These are phyloP conservation scores for Flaveria bidentis DNA, from an alignment of 129 eudicot species.

Conservation along the genomic window DNA sequence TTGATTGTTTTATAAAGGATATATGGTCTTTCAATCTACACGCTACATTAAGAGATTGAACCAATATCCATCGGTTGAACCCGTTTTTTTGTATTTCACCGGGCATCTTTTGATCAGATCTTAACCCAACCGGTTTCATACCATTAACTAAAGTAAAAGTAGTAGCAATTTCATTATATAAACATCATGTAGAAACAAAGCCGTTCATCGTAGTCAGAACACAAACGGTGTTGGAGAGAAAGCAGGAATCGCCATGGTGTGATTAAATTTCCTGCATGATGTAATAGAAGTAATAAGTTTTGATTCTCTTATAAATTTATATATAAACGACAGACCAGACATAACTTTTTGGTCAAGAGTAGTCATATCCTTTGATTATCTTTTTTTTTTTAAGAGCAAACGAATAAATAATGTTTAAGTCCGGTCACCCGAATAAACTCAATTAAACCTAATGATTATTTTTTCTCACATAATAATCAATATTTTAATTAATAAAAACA, in stretches of 20 bases:
- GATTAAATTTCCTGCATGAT: conserved; percentile 35
- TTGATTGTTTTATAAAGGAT: not conserved
- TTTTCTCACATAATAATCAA: too few species aligned
- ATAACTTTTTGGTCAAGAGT: too few species aligned
- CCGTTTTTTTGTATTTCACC: not conserved
- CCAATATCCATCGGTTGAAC: not conserved
- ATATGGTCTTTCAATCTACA: not conserved
- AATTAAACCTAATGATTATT: too few species aligned
- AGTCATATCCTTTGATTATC: too few species aligned
- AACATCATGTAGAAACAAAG: conserved; percentile 13
- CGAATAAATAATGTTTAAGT: too few species aligned
- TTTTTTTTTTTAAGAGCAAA: too few species aligned
- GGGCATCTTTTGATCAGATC: not conserved
- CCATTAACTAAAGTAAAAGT: not conserved
- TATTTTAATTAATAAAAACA: too few species aligned
- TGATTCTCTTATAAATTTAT: too few species aligned
- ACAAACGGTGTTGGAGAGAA: conserved; percentile 43
- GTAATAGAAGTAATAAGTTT: conserved; percentile 3
- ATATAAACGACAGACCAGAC: too few species aligned
- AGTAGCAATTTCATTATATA: conserved; percentile 17
- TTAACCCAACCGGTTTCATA: not conserved
- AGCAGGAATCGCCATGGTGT: conserved; percentile 39
- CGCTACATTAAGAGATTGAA: not conserved
- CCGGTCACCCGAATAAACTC: too few species aligned
- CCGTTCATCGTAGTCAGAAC: conserved; percentile 20